Evolutionary conservation across 768 basidiomycete species (phyloP).

Genomic region (Coprinellus micaceus): DNA sequence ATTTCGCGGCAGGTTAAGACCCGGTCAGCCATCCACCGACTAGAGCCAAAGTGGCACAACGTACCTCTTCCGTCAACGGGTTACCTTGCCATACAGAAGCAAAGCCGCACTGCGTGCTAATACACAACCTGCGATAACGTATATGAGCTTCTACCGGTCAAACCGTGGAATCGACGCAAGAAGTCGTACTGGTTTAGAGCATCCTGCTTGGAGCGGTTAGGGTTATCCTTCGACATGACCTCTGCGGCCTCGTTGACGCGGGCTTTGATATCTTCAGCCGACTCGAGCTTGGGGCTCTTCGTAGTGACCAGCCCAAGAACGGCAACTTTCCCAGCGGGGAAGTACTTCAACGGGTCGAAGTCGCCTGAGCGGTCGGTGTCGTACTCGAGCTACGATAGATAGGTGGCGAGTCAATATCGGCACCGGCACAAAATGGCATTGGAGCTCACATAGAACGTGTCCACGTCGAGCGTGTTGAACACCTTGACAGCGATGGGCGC

Average conservation of each 20-base stretch:
- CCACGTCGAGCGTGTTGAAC: constrained; percentile 58
- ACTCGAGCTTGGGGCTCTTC: constrained; percentile 49
- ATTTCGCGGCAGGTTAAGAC: neutral
- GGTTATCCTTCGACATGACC: constrained; percentile 40
- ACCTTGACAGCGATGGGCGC: constrained; percentile 50
- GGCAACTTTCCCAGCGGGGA: constrained; percentile 45
- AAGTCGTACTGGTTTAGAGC: constrained; percentile 49
- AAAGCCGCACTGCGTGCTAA: constrained; percentile 65
- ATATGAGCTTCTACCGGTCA: constrained; percentile 2
- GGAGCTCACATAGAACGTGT: constrained; percentile 44
- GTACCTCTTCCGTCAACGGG: constrained; percentile 46
- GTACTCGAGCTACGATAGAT: constrained; percentile 51
- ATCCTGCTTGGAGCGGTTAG: constrained; percentile 40
- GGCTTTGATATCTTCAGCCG: constrained; percentile 43
- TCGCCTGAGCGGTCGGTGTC: constrained; percentile 62
- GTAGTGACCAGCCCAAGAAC: constrained; percentile 51
- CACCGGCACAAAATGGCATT: neutral
- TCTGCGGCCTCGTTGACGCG: constrained; percentile 54
- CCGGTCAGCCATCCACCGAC: too few relatives aligned
- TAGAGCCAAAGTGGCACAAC: neutral
- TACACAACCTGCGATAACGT: constrained; percentile 37
- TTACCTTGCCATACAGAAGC: constrained; percentile 59
- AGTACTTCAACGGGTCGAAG: constrained; percentile 50
- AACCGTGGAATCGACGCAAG: constrained; percentile 4
- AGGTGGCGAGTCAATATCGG: neutral